Conservation (phyloP, 179 eudicot species). For the Actinidia polygama region DNA sequence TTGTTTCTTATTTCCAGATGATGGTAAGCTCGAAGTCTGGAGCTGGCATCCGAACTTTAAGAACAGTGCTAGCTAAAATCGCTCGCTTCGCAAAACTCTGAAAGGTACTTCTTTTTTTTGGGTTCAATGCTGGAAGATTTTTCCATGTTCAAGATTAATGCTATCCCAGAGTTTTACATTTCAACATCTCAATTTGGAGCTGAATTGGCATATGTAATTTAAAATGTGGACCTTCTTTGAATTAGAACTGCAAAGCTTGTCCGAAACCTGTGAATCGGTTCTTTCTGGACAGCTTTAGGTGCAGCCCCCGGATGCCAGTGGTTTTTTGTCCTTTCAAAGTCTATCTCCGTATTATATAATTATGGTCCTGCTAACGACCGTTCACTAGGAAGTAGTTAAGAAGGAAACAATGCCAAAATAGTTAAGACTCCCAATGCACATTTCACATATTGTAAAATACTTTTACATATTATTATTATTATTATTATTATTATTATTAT, state of each 20-base stretch:
- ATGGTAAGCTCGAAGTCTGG: slow-evolving; percentile 93
- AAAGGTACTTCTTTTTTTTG: slow-evolving; percentile 14
- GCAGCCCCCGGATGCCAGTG: not conserved
- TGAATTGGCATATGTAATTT: not conserved
- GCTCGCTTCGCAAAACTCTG: slow-evolving; percentile 55
- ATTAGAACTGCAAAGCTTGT: not conserved
- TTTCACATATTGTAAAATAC: too few relatives aligned
- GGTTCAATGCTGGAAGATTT: not conserved
- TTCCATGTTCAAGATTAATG: not conserved
- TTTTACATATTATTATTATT: too few relatives aligned
- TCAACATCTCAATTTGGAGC: not conserved
- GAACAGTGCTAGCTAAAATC: slow-evolving; percentile 75
- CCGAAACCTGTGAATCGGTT: not conserved
- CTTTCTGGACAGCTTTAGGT: not conserved
- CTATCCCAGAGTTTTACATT: not conserved
- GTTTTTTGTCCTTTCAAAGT: not conserved
- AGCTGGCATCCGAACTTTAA: slow-evolving; percentile 82
- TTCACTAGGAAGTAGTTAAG: too few relatives aligned
- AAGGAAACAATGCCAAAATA: too few relatives aligned
- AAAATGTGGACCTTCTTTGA: not conserved
- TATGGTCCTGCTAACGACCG: too few relatives aligned
- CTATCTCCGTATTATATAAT: not conserved
- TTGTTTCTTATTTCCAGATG: slow-evolving; percentile 51
- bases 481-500: too few relatives aligned
- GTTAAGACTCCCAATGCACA: too few relatives aligned